Evolutionary conservation across 306 rosid genomes (phyloP).

Genomic region (Begonia masoniana): DNA sequence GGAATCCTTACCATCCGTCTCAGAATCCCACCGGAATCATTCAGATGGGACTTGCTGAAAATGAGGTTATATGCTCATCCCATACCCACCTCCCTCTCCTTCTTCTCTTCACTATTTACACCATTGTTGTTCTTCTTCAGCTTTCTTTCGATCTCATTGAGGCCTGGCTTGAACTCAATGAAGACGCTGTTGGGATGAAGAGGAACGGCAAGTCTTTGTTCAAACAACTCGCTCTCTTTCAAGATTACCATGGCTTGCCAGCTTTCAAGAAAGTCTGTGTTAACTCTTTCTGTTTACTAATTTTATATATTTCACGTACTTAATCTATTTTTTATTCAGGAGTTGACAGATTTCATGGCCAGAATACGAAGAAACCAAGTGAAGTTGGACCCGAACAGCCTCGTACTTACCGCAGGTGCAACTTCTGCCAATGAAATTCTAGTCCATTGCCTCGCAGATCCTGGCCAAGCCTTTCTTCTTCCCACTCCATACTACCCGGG

Average conservation of each 20-base stretch:
- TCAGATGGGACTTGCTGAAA: conserved; percentile 95
- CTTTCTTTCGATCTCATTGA: conserved; percentile 58
- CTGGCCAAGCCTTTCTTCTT: conserved; percentile 75
- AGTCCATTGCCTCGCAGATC: conserved; percentile 71
- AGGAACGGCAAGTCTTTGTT: conserved; percentile 43
- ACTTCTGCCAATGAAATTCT: conserved; percentile 82
- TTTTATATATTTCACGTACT: too few relatives aligned
- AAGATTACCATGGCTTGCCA: conserved; percentile 78
- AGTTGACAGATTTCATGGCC: conserved; percentile 45
- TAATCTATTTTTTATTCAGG: conserved; percentile 17
- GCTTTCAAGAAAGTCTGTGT: conserved; percentile 51
- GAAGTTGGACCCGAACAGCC: conserved; percentile 28
- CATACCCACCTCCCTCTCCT: too few relatives aligned
- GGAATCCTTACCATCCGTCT: conserved; percentile 51
- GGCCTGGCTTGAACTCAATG: conserved; percentile 48
- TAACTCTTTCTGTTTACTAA: background rate
- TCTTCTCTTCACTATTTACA: background rate
- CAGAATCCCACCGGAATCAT: conserved; percentile 63
- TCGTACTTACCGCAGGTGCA: conserved; percentile 79
- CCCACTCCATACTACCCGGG: conserved; percentile 93
- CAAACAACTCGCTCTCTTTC: conserved; percentile 72
- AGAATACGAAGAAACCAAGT: conserved; percentile 49
- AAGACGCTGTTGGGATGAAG: conserved; percentile 35
- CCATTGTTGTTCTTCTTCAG: conserved; percentile 21
- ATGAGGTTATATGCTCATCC: conserved; percentile 30